These are phyloP conservation scores for Knufia fluminis DNA, from an alignment of 2,329 filamentous ascomycete species.

Conservation along the genomic window DNA sequence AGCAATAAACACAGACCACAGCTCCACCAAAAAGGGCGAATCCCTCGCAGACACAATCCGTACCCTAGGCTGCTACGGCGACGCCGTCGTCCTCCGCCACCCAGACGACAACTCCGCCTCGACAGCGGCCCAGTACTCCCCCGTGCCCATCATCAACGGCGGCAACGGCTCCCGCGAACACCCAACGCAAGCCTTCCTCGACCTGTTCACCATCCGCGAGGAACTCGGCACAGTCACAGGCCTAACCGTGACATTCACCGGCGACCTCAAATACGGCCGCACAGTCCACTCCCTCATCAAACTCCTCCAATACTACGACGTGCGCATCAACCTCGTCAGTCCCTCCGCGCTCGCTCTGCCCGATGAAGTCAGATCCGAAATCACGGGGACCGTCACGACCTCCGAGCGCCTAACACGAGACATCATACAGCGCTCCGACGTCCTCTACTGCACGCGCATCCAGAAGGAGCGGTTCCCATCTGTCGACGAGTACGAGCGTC, in stretches of 20 bases:
- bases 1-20: constrained; percentile 69
- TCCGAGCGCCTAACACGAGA: constrained; percentile 73
- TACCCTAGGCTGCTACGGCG: constrained; percentile 86
- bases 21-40: constrained; percentile 90
- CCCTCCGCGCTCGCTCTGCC: constrained; percentile 73
- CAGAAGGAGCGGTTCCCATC: constrained; percentile 94
- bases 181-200: constrained; percentile 92
- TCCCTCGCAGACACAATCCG: constrained; percentile 86
- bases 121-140: constrained; percentile 74
- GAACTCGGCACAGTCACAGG: constrained; percentile 93
- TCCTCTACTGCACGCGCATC: constrained; percentile 92
- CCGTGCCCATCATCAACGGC: constrained; percentile 90
- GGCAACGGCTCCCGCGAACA: constrained; percentile 95
- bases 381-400: constrained; percentile 65
- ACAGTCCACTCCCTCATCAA: constrained; percentile 93
- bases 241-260: constrained; percentile 89
- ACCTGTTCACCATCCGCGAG: constrained; percentile 96
- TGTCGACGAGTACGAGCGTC: constrained; percentile 66
- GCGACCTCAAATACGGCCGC: constrained; percentile 85
- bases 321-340: constrained; percentile 83
- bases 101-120: constrained; percentile 73
- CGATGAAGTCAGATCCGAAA: constrained; percentile 59
- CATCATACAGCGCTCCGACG: constrained; percentile 76
- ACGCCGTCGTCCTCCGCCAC: constrained; percentile 92
- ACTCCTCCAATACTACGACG: constrained; percentile 89